These are phyloP conservation scores for Pseudopyrenochaeta lycopersici DNA, from an alignment of 2,329 filamentous ascomycete genomes.

Conservation along the genomic window DNA sequence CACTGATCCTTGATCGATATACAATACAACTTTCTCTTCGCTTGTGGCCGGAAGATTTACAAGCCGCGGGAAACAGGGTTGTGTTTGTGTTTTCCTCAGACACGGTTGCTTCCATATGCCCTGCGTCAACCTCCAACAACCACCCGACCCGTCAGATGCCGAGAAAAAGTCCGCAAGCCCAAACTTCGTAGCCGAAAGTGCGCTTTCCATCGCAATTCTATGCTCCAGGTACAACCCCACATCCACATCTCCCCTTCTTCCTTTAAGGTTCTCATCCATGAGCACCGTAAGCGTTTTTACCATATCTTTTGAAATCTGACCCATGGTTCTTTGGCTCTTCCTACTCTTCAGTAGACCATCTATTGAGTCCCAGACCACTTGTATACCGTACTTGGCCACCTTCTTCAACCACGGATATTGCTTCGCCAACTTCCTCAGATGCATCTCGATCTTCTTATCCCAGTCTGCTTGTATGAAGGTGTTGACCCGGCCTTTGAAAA, in stretches of 20 bases:
- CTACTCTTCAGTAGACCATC: slow-evolving; percentile 24
- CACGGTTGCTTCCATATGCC: slow-evolving; percentile 19
- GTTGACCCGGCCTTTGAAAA: slow-evolving; percentile 36
- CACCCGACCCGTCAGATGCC: neutral
- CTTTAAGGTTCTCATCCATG: slow-evolving; percentile 20
- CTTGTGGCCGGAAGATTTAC: neutral
- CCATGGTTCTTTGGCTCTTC: slow-evolving; percentile 23
- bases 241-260: slow-evolving; percentile 20
- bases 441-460: slow-evolving; percentile 31
- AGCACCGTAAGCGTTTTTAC: slow-evolving; percentile 21
- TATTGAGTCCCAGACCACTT: slow-evolving; percentile 32
- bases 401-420: slow-evolving; percentile 34
- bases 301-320: slow-evolving; percentile 28
- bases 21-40: slow-evolving; percentile 5
- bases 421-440: slow-evolving; percentile 35
- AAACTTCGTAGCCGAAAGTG: slow-evolving; percentile 13
- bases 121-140: slow-evolving; percentile 3
- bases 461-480: slow-evolving; percentile 39
- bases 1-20: neutral
- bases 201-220: slow-evolving; percentile 14
- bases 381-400: slow-evolving; percentile 31
- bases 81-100: neutral
- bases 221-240: slow-evolving; percentile 22
- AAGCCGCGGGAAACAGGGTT: neutral
- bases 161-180: slow-evolving; percentile 24